phyloP scores from a whole-genome alignment of 768 basidiomycete species.

The Suillus alpinus region DNA sequence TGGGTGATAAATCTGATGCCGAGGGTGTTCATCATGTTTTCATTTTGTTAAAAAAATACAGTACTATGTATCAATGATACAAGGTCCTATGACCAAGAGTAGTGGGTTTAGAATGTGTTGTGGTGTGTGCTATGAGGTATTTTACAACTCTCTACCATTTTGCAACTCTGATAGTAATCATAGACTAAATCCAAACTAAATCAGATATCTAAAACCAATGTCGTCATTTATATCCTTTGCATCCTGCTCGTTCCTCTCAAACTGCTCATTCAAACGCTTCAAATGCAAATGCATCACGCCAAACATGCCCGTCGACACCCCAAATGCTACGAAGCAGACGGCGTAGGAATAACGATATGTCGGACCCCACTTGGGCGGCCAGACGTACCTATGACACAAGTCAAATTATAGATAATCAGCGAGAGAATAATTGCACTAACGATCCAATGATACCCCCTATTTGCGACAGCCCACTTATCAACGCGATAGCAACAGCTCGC shows the following conservation, averaged over 20 bases:
- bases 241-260: constrained; percentile 32
- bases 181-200: not conserved
- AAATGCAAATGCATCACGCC: constrained; percentile 43
- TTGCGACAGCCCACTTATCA: constrained; percentile 76
- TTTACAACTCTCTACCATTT: no score
- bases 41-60: no score
- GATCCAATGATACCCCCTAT: constrained; percentile 80
- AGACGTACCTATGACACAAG: constrained; percentile 44
- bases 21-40: no score
- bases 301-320: constrained; percentile 45
- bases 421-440: constrained; percentile 37
- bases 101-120: no score
- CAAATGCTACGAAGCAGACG: constrained; percentile 62
- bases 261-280: constrained; percentile 34
- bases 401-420: not conserved
- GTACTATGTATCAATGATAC: no score
- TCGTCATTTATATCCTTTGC: not conserved
- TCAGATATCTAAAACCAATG: constrained; percentile 2
- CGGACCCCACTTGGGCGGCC: constrained; percentile 65
- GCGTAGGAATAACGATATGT: constrained; percentile 64
- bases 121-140: no score
- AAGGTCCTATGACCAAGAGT: no score
- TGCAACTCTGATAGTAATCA: no score
- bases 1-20: no score
- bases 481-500: constrained; percentile 74